Evolutionary conservation across 2,329 filamentous ascomycete species (phyloP).

Genomic region (Aplosporella prunicola): DNA sequence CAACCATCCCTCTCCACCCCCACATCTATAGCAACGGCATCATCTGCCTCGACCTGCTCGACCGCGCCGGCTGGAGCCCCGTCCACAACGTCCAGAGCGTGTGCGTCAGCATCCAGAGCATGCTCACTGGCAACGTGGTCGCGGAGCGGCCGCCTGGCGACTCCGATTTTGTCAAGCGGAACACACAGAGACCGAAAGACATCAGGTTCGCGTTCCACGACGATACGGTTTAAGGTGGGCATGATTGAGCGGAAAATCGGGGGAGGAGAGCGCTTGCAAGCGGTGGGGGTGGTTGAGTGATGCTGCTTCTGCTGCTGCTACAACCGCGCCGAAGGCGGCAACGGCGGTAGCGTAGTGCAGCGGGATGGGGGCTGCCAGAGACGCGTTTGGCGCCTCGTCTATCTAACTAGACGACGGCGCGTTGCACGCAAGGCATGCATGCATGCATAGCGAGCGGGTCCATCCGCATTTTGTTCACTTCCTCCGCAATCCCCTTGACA

Average conservation of each 20-base stretch:
- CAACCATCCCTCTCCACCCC: constrained; percentile 80
- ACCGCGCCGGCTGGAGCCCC: constrained; percentile 82
- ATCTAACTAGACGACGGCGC: no score
- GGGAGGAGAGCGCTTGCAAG: no score
- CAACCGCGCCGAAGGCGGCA: no score
- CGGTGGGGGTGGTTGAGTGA: no score
- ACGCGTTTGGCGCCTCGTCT: no score
- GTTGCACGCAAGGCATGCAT: no score
- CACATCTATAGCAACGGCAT: constrained; percentile 99
- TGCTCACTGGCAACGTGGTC: constrained; percentile 91
- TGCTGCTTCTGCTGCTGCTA: no score
- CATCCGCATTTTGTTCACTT: no score
- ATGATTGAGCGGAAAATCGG: background rate
- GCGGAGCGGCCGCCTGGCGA: constrained; percentile 86
- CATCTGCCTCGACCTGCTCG: constrained; percentile 91
- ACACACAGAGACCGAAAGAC: constrained; percentile 70
- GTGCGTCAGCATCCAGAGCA: constrained; percentile 95
- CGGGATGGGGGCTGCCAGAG: no score
- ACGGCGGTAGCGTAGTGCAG: no score
- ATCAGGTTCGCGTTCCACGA: constrained; percentile 95
- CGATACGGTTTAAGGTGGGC: constrained; percentile 43
- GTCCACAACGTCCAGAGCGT: constrained; percentile 96
- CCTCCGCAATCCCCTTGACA: no score
- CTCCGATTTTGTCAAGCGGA: constrained; percentile 75
- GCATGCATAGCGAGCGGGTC: no score